Evolutionary conservation across 1,139 yeast species (phyloP).

Genomic region (Arxiozyma heterogenica): DNA sequence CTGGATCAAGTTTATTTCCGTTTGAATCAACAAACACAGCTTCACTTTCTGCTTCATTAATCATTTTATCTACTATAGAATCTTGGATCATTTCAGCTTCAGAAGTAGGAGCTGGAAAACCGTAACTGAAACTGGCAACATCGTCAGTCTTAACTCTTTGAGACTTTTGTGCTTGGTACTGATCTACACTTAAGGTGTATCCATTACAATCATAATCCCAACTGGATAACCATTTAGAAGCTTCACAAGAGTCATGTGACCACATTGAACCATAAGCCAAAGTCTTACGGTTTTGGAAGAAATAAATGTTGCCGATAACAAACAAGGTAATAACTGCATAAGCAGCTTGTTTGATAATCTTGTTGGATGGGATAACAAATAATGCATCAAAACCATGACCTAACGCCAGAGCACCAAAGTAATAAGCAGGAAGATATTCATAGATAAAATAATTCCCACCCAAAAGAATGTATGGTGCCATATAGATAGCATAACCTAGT

Average conservation of each 20-base stretch:
- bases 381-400: constrained; percentile 74
- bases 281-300: constrained; percentile 60
- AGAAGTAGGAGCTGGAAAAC: constrained; percentile 3
- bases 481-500: constrained; percentile 79
- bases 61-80: constrained; percentile 20
- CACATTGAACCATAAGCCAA: constrained; percentile 71
- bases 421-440: constrained; percentile 84
- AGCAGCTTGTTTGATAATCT: constrained; percentile 35
- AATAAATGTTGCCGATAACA: constrained; percentile 42
- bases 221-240: constrained; percentile 47
- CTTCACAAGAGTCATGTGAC: constrained; percentile 60
- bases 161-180: constrained; percentile 6
- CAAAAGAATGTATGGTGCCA: constrained; percentile 82
- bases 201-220: constrained; percentile 85
- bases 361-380: constrained; percentile 31
- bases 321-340: constrained; percentile 42
- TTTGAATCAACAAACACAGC: constrained; percentile 59
- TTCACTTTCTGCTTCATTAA: constrained; percentile 10
- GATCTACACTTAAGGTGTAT: constrained; percentile 28
- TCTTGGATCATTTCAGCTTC: constrained; percentile 2
- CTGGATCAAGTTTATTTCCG: constrained; percentile 47
- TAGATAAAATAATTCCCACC: constrained; percentile 88
- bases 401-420: constrained; percentile 76
- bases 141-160: neutral
- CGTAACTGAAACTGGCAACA: neutral